phyloP scores from a whole-genome alignment of 805 yeast genomes.

The Teunomyces gatunensis region DNA sequence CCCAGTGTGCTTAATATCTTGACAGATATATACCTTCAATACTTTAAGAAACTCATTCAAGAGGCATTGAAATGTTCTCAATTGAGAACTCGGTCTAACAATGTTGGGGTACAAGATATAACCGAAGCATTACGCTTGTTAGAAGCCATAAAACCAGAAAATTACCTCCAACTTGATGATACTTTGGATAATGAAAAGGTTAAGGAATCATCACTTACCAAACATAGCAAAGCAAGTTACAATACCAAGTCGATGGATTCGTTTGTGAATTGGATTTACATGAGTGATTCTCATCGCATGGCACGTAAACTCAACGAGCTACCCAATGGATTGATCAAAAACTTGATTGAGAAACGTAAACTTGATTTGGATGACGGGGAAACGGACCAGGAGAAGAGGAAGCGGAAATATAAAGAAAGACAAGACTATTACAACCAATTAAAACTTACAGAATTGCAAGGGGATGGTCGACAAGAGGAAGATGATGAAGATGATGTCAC shows the following conservation, averaged over 20 bases:
- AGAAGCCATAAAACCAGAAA: slow-evolving; percentile 60
- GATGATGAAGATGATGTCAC: slow-evolving; percentile 24
- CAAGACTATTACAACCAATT: slow-evolving; percentile 41
- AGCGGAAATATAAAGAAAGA: slow-evolving; percentile 33
- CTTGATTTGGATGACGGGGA: slow-evolving; percentile 34
- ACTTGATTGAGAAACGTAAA: slow-evolving; percentile 38
- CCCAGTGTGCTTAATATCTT: slow-evolving; percentile 69
- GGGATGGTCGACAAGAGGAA: slow-evolving; percentile 11
- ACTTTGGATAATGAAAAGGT: slow-evolving; percentile 12
- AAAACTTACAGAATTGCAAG: slow-evolving; percentile 22
- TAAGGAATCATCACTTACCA: slow-evolving; percentile 11
- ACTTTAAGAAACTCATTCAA: slow-evolving; percentile 51
- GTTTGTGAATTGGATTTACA: slow-evolving; percentile 35
- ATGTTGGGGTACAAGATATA: slow-evolving; percentile 61
- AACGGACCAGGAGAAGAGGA: slow-evolving; percentile 33
- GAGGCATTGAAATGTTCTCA: slow-evolving; percentile 52
- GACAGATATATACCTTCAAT: slow-evolving; percentile 73
- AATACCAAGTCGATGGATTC: slow-evolving; percentile 39
- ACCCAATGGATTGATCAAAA: slow-evolving; percentile 28
- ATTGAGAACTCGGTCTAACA: slow-evolving; percentile 35
- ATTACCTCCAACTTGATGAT: slow-evolving; percentile 47
- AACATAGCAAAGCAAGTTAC: slow-evolving; percentile 17
- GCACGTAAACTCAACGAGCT: slow-evolving; percentile 26
- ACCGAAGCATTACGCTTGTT: slow-evolving; percentile 65
- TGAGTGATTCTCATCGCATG: slow-evolving; percentile 24